Evolutionary conservation across 1,284 basidiomycete species (phyloP), one percentile per base, ranked within the genome.

Genomic region (Pascua sp.): DNA sequence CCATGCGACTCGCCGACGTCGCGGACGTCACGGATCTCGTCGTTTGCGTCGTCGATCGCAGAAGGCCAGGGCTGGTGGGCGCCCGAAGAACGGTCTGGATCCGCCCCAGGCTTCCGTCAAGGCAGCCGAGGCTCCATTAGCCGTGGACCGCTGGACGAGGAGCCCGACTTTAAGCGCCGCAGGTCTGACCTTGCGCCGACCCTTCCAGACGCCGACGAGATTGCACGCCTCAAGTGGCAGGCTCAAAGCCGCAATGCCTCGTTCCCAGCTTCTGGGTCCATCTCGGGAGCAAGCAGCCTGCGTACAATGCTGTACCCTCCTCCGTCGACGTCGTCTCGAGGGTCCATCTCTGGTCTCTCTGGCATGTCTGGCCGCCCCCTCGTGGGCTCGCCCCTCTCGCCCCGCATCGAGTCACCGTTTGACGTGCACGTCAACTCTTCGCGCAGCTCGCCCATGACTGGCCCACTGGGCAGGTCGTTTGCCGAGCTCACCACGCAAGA

Each of bases 211-310:
- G 58, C 67, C 5, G 74, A 76, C 39, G 74, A 76, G 49, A 60
- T 63, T 5, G 71, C 70, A 5, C 62, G 71, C 50, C 44, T 75
- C 8, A 66, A 65, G 47, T 74, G 72, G 70, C 68, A 70, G 53
- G 66, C 74, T 2, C 72, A 74, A 42, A 69, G 60, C 43, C 57
- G 72, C 44, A 74, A 76, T 53, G 72, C 72, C 1, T 75, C 74
- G 5, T 72, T 66, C 52, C 72, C 70, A 0, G 56, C 47, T 7
- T 42, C 57, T 44, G 59, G 56, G 0, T 61, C 66, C 1, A 45
- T 59, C 1, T 61, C 61, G 9, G 48, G 62, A 1, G 42, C 42
- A 16, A 46, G 57, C n/a, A 61, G 64, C 11, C 47, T 66, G 8
- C 60, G 67, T 15, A 18, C 54, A 2, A 62, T 67, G 53, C 60